Conservation (phyloP, 768 basidiomycete genomes). For the Leccinum uliginosum region DNA sequence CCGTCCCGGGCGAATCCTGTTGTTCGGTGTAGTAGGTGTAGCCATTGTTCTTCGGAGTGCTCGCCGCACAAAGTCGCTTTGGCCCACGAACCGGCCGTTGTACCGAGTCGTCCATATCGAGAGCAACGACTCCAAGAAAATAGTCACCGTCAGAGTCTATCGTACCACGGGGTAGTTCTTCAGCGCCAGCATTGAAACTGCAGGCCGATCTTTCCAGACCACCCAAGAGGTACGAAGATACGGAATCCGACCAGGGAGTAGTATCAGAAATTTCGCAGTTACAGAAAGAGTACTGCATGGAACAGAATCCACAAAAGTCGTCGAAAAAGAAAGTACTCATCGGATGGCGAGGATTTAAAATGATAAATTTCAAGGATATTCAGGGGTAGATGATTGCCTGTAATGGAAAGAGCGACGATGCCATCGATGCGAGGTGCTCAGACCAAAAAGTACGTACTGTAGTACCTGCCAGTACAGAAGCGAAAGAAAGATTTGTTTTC, state of each 20-base stretch:
- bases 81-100: constrained; percentile 1
- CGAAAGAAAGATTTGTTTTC: not conserved
- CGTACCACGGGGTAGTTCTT: not conserved
- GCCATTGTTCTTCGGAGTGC: constrained; percentile 7
- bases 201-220: not conserved
- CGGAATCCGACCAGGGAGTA: constrained; percentile 5
- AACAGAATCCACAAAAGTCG: constrained; percentile 8
- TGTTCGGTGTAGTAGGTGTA: not conserved
- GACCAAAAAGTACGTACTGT: not conserved
- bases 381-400: not conserved
- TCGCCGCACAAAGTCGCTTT: not conserved
- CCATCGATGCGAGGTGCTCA: not conserved
- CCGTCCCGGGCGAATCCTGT: constrained; percentile 4
- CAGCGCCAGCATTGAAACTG: not conserved
- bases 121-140: not conserved
- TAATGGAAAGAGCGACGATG: constrained; percentile 4
- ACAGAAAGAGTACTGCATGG: not conserved
- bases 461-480: not conserved
- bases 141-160: not conserved
- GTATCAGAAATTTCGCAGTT: constrained; percentile 1
- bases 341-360: not conserved
- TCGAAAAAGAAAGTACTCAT: constrained; percentile 7
- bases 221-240: not conserved
- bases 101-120: not conserved
- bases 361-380: not conserved